Evolutionary conservation across 805 yeast genomes (phyloP).

Genomic region (Candida silvatica): DNA sequence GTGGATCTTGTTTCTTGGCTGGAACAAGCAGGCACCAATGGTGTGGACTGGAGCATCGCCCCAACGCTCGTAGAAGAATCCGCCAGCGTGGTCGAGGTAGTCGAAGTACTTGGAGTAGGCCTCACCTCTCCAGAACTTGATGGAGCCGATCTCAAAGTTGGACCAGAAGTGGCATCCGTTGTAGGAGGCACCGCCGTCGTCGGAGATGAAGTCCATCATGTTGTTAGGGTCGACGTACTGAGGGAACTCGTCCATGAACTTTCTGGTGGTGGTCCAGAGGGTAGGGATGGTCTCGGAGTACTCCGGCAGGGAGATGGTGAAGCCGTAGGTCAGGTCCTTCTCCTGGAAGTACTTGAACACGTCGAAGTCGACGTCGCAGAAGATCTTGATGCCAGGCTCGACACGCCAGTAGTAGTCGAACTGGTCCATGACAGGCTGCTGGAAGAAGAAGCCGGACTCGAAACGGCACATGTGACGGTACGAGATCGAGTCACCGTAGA

Average conservation of each 20-base stretch:
- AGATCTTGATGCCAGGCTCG: conserved; percentile 76
- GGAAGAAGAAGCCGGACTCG: conserved; percentile 84
- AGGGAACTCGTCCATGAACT: conserved; percentile 53
- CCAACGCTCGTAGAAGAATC: conserved; percentile 93
- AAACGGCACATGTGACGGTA: conserved; percentile 90
- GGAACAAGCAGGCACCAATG: conserved; percentile 73
- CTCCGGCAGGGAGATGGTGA: conserved; percentile 74
- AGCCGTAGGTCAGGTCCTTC: conserved; percentile 64
- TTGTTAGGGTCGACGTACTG: conserved; percentile 51
- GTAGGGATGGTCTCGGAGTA: conserved; percentile 65
- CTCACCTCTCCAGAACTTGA: conserved; percentile 66
- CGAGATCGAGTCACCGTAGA: conserved; percentile 59
- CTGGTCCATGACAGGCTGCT: conserved; percentile 65
- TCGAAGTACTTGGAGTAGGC: conserved; percentile 69
- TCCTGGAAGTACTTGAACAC: conserved; percentile 77
- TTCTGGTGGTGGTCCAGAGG: conserved; percentile 63
- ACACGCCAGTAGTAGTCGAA: conserved; percentile 94
- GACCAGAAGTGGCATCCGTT: conserved; percentile 90
- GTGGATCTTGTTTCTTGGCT: conserved; percentile 63
- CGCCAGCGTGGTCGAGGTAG: conserved; percentile 70
- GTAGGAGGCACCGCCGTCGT: conserved; percentile 61
- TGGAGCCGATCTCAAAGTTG: conserved; percentile 74
- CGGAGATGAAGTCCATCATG: conserved; percentile 60
- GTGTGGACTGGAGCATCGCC: conserved; percentile 94
- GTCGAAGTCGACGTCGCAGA: conserved; percentile 78